phyloP scores from a whole-genome alignment of 306 rosid genomes.

The Acacia crassicarpa region DNA sequence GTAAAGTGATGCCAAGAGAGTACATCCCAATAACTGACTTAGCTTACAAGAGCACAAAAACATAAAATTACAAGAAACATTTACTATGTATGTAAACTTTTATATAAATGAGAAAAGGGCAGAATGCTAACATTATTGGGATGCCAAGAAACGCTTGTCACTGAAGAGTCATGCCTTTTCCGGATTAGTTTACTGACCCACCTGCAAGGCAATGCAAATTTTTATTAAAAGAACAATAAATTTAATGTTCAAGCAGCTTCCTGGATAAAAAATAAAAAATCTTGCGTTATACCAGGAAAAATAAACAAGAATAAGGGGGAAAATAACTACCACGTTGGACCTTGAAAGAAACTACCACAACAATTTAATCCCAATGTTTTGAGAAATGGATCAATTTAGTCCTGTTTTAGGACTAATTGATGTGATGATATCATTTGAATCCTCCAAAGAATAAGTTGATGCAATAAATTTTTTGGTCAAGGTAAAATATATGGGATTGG shows the following conservation, averaged over 20 bases:
- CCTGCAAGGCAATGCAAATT: conserved; percentile 54
- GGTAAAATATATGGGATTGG: neutral
- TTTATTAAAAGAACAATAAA: conserved; percentile 7
- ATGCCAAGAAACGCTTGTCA: conserved; percentile 98
- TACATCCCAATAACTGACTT: conserved; percentile 20
- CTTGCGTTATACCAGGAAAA: conserved; percentile 13
- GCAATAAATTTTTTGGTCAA: neutral
- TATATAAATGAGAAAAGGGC: conserved; percentile 12
- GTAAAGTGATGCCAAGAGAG: conserved; percentile 1
- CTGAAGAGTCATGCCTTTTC: conserved; percentile 93
- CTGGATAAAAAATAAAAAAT: neutral
- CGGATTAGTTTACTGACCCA: conserved; percentile 99
- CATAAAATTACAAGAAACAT: conserved; percentile 11
- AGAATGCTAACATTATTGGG: conserved; percentile 75
- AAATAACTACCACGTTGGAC: neutral
- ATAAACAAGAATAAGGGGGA: neutral
- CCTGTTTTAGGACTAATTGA: neutral
- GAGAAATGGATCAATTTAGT: neutral
- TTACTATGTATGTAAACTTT: neutral
- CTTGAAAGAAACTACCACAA: neutral
- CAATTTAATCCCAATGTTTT: neutral
- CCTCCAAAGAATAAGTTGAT: neutral
- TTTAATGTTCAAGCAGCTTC: neutral
- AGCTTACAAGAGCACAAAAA: neutral
- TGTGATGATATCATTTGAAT: neutral